Evolutionary conservation across 257 asterid genomes (phyloP).

Genomic region (Forsythia viridissima): DNA sequence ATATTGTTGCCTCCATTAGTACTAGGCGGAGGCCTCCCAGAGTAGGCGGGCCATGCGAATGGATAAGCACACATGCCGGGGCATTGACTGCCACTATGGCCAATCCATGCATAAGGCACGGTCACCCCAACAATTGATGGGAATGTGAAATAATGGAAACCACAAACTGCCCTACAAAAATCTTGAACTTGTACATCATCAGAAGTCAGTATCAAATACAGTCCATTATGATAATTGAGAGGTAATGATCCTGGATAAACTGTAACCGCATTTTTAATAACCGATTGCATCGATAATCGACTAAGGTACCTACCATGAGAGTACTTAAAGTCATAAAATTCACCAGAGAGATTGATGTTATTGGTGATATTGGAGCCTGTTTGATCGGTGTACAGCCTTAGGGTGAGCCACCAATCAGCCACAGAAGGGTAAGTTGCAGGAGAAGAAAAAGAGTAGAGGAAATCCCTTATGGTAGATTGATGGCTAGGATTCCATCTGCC

Average conservation of each 20-base stretch:
- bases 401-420: constrained; percentile 75
- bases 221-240: constrained; percentile 45
- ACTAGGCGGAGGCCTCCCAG: constrained; percentile 38
- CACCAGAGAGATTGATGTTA: constrained; percentile 40
- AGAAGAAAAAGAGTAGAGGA: constrained; percentile 54
- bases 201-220: constrained; percentile 61
- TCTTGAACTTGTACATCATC: constrained; percentile 63
- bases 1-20: constrained; percentile 19
- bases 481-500: constrained; percentile 65
- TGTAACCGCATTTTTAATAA: constrained; percentile 46
- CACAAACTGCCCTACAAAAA: constrained; percentile 77
- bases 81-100: constrained; percentile 69
- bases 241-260: constrained; percentile 32
- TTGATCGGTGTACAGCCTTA: constrained; percentile 67
- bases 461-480: constrained; percentile 65
- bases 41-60: constrained; percentile 56
- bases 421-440: constrained; percentile 58
- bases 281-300: constrained; percentile 56
- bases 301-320: constrained; percentile 55
- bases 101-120: constrained; percentile 76
- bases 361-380: constrained; percentile 53
- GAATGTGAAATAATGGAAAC: constrained; percentile 76
- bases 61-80: constrained; percentile 79
- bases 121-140: constrained; percentile 67
- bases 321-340: constrained; percentile 49